Base-by-base conservation (phyloP, 495 filamentous ascomycete genomes). In the Aspergillus hancockii region DNA sequence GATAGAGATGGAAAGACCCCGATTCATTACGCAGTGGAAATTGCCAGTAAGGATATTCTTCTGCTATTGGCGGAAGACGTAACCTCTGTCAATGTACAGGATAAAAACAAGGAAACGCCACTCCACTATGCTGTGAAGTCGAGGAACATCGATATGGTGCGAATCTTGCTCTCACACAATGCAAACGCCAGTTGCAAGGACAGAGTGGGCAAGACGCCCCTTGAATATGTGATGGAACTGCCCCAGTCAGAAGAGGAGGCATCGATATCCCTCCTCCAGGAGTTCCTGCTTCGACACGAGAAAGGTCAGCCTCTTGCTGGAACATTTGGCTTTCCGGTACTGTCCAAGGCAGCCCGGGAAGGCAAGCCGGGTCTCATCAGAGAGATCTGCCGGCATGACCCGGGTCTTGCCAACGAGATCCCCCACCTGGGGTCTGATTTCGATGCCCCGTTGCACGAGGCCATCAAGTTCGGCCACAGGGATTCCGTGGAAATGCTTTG, bases 61-160 rank as follows among this genome's bases (percentile, higher is more conserved):
- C 34, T 28, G 10, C 10, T 28, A 1, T 9, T 54, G 28, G 32
- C 36, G 4, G 32, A 41, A 28, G 38, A 16, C 4, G 25, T 28
- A 18, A 19, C 52, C 1, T n/a, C 22, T 4, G 12, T 45, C 19
- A n/a, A 54, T 28, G 14, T 10, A 2, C 8, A 25, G 23, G 51
- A 53, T 22, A 13, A 25, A 28, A 43, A 43, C 9, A 43, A 43
- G 12, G n/a, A 54, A 28, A 54, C 52, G 36, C 52, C 52, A 10
- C 36, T 54, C 18, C 52, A 54, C 10, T 54, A 54, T n/a, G 52
- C 52, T 8, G 36, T 54, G 19, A 54, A 25, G 19, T 54, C 34
- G 16, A 10, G 3, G 22, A 54, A 45, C 8, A 18, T 6, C 9
- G 34, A 28, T 5, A n/a, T 45, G 1, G 32, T 54, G 18, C 18